These are phyloP conservation scores for Phenoliferia sp. DNA, from an alignment of 1,284 basidiomycete genomes.

Conservation along the genomic window DNA sequence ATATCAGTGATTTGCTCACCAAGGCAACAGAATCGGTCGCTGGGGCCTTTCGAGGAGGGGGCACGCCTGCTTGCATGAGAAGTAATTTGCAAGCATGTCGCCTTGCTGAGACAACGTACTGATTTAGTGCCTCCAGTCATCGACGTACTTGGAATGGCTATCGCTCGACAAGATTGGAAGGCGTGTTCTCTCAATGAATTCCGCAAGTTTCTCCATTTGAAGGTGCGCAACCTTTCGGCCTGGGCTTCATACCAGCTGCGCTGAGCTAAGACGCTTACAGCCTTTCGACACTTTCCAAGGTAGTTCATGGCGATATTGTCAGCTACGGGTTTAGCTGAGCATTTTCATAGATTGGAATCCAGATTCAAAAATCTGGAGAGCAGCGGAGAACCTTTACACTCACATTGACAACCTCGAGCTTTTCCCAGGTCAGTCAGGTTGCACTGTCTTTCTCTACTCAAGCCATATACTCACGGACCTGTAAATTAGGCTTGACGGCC, in stretches of 20 bases:
- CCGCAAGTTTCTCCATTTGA: conserved; percentile 35
- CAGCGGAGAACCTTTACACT: conserved; percentile 59
- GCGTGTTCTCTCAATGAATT: conserved; percentile 74
- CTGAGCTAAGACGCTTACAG: conserved; percentile 36
- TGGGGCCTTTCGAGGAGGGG: conserved; percentile 68
- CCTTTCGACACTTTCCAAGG: conserved; percentile 29
- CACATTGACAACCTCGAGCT: conserved; percentile 74
- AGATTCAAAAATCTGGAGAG: conserved; percentile 61
- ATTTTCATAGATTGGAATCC: conserved; percentile 70
- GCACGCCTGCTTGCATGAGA: conserved; percentile 77
- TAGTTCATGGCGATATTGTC: not conserved
- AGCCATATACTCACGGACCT: not conserved
- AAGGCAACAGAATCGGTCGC: conserved; percentile 68
- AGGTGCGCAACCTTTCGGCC: conserved; percentile 14
- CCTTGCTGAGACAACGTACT: not conserved
- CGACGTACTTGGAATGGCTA: conserved; percentile 36
- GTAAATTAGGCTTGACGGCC: not conserved
- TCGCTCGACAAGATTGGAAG: conserved; percentile 33
- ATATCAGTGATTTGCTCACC: conserved; percentile 65
- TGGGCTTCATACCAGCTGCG: conserved; percentile 30
- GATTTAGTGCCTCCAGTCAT: conserved; percentile 66
- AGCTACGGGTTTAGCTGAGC: conserved; percentile 46
- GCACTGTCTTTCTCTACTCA: conserved; percentile 55
- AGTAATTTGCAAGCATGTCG: conserved; percentile 38
- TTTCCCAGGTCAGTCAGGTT: conserved; percentile 46